A percentile compares a stretch with the other conserved stretches of the same genome.
These are phyloP conservation scores for Dimargaris cristalligena DNA, from an alignment of 192 early-diverging fungal species.

Conservation along the genomic window DNA sequence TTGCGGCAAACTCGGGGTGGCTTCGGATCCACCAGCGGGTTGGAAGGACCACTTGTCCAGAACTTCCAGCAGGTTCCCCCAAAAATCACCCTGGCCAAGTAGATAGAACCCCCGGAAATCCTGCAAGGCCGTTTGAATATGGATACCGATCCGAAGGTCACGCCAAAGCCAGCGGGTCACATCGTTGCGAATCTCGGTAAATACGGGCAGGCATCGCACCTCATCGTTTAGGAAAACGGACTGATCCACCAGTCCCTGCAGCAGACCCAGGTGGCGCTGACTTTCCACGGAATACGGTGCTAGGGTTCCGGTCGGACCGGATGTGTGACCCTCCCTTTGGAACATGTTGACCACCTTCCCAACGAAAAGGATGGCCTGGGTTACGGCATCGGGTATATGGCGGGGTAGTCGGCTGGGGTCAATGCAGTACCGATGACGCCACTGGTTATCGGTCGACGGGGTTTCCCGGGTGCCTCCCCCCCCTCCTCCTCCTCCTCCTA, in stretches of 20 bases:
- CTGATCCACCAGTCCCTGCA: neutral
- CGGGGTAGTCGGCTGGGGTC: neutral
- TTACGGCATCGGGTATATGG: neutral
- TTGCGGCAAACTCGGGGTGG: no score
- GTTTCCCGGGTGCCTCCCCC: no score
- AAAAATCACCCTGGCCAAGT: slow-evolving; percentile 6
- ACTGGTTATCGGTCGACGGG: neutral
- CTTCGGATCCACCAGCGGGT: neutral
- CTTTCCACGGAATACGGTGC: neutral
- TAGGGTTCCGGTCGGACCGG: neutral
- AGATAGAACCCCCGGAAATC: slow-evolving; percentile 1
- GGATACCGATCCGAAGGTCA: neutral
- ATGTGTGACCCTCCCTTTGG: neutral
- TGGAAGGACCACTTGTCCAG: neutral
- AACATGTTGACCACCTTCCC: neutral
- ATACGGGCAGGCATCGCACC: neutral
- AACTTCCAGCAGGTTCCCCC: neutral
- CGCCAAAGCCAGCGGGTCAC: slow-evolving; percentile 9
- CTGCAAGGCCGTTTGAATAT: neutral
- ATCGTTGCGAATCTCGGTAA: neutral
- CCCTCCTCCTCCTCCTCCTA: no score
- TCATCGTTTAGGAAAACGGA: neutral
- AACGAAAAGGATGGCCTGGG: neutral
- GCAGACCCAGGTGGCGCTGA: neutral
- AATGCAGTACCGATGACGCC: neutral